Evolutionary conservation across 805 yeast genomes (phyloP), one percentile per base, ranked within the genome.

Genomic region (Phaffomyces antillensis): DNA sequence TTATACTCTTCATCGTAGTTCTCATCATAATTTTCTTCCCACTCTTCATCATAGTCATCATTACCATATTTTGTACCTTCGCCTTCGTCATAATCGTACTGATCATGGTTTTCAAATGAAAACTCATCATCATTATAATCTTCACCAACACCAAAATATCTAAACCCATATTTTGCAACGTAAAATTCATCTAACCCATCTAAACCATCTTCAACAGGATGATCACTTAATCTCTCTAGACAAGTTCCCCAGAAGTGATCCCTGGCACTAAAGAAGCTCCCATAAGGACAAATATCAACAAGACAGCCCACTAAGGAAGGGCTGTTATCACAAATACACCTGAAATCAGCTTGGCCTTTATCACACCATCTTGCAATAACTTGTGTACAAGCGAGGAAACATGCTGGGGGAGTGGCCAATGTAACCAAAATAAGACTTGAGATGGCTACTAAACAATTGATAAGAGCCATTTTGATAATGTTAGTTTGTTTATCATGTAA

Each of bases 181-280:
- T 23, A 41, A 33, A 33, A 33, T 24, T 40, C 41, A 30, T 38
- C 20, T 5, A 24, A 30, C 7, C 28, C 40, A 30, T 38, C 16
- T 3, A 30, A 31, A 12, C 28, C 40, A 18, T 37, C 40, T 10
- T 31, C 25, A 16, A 39, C 34, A 13, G 43, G 46, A 36, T 39
- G 46, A 16, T 33, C 42, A 25, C 45, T 39, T 13, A 52, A 48
- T 49, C 59, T 53, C 41, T 60, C 64, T 24, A 51, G 45, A 50
- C 79, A 74, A 4, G 77, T 71, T 1, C 77, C 78, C 55, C 65
- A 54, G 48, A 61, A 74, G 53, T 74, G 79, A 49, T 73, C 78
- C 56, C 76, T 59, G 15, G 73, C 64, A 40, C 70, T 60, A 46
- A 64, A 64, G 48, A 67, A 71, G 17, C 50, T 57, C 2, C 73